Evolutionary conservation across 495 filamentous ascomycete species (phyloP).

Genomic region (Hypoxylon fuscum): DNA sequence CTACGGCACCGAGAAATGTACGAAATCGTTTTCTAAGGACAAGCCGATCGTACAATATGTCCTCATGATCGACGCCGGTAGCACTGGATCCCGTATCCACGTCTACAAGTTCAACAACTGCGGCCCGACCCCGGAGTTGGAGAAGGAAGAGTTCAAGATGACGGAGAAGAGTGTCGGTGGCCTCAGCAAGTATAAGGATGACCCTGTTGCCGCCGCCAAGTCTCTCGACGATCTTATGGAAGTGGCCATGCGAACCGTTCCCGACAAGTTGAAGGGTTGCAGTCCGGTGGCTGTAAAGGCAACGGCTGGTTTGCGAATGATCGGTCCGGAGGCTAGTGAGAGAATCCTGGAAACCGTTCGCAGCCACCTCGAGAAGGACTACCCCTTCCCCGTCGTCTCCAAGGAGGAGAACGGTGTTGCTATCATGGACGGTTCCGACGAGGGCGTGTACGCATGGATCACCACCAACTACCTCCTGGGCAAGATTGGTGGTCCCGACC

Average conservation of each 20-base stretch:
- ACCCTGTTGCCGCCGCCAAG: constrained; percentile 86
- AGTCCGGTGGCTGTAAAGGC: constrained; percentile 95
- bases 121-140: constrained; percentile 91
- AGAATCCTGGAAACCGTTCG: constrained; percentile 89
- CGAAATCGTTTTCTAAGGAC: constrained; percentile 77
- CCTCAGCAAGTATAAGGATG: constrained; percentile 82
- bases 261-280: constrained; percentile 85
- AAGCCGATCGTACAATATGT: constrained; percentile 98
- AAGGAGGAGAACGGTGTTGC: constrained; percentile 84
- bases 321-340: constrained; percentile 82
- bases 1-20: constrained; percentile 75
- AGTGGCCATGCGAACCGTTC: constrained; percentile 81
- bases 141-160: constrained; percentile 89
- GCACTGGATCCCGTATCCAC: constrained; percentile 96
- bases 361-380: constrained; percentile 81
- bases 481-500: constrained; percentile 93
- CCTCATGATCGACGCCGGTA: constrained; percentile 98
- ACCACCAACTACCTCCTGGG: constrained; percentile 97
- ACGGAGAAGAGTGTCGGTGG: constrained; percentile 84
- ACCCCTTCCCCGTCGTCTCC: constrained; percentile 93
- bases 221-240: constrained; percentile 89
- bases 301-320: constrained; percentile 87
- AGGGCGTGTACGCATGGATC: constrained; percentile 99
- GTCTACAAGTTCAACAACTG: constrained; percentile 99
- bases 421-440: constrained; percentile 95